Base-by-base conservation (phyloP, 73 alveolate species). In the Paraurostyla sp. region DNA sequence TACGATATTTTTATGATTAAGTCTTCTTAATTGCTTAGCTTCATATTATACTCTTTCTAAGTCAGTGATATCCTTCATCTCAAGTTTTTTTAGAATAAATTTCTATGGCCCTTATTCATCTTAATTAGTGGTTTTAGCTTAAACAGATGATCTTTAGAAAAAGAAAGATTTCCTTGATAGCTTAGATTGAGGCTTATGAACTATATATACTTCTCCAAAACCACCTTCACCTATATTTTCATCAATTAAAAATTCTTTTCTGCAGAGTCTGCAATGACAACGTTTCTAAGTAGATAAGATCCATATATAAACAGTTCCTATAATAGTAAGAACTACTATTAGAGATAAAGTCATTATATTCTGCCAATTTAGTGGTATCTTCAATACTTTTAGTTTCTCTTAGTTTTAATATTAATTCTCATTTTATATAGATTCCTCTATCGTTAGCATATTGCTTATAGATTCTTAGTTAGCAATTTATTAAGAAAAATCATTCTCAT, bases 191-290 rank as follows among this genome's bases (percentile, higher is more conserved):
- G 75, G 60, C 45, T 76, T 41, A 15, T 78, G 36, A 1, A 76
- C 88, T 22, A 76, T 15, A 62, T 48, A 63, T 16, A 89, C 91
- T 11, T 86, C 83, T 18, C 91, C 89, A 51, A 89, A 89, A 2
- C 94, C 94, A 15, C 94, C 94, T 22, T 62, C 68, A 0, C 91
- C 94, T 1, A 89, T 80, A n/a, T 40, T 25, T 13, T 89, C 92
- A 0, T 65, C 76, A 0, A 89, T 36, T n/a, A 29, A 51, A 33
- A 83, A 89, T 15, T n/a, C 83, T 30, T 65, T 41, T 33, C 76
- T 30, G 56, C 94, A 89, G 46, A 89, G 33, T 27, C 48, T 73
- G 62, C 94, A 89, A 20, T 62, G 20, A 41, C 94, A 89, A 29
- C 41, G 73, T 22, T 62, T 59, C 71, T 58, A 52, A 15, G 84